Base-by-base conservation (phyloP, 345 rosid genomes). In the Populus ilicifolia region DNA sequence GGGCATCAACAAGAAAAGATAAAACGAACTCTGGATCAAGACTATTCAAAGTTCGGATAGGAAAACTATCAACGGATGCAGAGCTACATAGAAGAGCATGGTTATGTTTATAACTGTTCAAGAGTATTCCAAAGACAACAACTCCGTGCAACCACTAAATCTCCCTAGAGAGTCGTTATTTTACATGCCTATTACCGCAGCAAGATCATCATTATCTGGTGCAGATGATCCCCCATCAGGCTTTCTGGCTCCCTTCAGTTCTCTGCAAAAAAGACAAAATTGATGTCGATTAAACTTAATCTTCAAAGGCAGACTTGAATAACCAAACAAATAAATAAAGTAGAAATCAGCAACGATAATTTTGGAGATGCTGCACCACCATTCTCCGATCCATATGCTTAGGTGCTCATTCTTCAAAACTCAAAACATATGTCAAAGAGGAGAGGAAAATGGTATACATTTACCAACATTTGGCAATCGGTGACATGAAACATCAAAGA, bases 131-230 rank as follows among this genome's bases (percentile, higher is more conserved):
- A 68, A 30, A 11, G 16, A 25, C 16, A 59, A 52, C 68, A 59
- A 52, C 68, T 20, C 73, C 36, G 71, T 70, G 70, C 69, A 75
- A 67, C 41, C 52, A 70, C 33, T 36, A 61, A 21, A 44, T 54
- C 79, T 75, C 63, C 63, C 12, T 56, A 65, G 23, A 46, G 17
- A 75, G 70, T 61, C 70, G 27, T 79, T 81, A 79, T 74, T 77
- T 64, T 25, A 41, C 54, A 61, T 38, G 16, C 73, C 52, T 43
- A 20, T 30, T 69, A 29, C 64, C 56, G 54, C 30, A n/a, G 59
- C 74, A 41, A 21, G 20, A n/a, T 43, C 9, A 16, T 50, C 52
- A 21, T 29, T 30, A 75, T 25, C 18, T 9, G 29, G 6, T 23
- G 27, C 64, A 59, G 64, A 23, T 11, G 3, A 23, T 14, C 29